Base-by-base conservation (phyloP, 495 filamentous ascomycete species). In the Podospora bellae-mahoneyi region DNA sequence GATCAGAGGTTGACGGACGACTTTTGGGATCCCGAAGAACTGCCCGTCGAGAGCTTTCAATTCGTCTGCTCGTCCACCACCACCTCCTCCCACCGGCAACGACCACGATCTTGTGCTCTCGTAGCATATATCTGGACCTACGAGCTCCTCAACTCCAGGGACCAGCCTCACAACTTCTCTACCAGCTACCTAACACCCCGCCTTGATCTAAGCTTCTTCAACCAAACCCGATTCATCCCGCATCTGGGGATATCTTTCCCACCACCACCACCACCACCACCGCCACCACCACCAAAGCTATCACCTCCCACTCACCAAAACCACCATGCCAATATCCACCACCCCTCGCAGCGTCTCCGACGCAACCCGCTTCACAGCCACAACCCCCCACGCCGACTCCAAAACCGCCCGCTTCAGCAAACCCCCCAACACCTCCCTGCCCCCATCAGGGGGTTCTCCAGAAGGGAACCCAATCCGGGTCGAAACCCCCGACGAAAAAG, bases 361-460 rank as follows among this genome's bases (percentile, higher is more conserved):
- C 81, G 93, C 95, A 67, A 99, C 95, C 76, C 89, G 94, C 69
- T 99, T 99, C 85, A 98, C 94, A 62, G 87, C 94, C 34, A 96
- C 92, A 55, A 91, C 89, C 63, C 94, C 93, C 18, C 93, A 97
- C 83, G 93, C 92, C 70, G 86, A 84, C 78, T 89, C 90, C 71
- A 91, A 92, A 74, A 76, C 87, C 62, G 77, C 78, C 62, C 59
- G 71, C 89, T 91, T 66, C 89, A 91, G 34, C 13, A 19, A 19
- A 65, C 23, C 32, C 64, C 15, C 62, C 57, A 53, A 48, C 39
- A 59, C 62, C 54, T 53, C 2, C 66, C 59, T 55, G 6, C 59
- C 19, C 3, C 66, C 61, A 20, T 28, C 61, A 44, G 32, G 27
- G 48, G 61, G 55, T 5, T 56, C 54, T 4, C 55, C 55, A 58